Evolutionary conservation across 2,329 filamentous ascomycete genomes (phyloP).

Genomic region (Pleoardoris graminearum): DNA sequence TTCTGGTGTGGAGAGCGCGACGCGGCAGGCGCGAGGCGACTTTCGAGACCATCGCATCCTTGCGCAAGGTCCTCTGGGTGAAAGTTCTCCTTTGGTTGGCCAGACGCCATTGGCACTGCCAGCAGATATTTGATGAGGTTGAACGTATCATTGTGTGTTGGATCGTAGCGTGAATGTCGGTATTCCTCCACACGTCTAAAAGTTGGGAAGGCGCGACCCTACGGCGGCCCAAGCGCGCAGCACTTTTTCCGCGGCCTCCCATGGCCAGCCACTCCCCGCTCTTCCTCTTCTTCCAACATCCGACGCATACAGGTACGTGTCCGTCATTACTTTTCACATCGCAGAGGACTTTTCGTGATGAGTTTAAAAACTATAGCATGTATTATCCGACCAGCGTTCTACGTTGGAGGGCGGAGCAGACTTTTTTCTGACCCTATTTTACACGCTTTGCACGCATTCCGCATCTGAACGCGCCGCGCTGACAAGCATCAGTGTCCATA

Average conservation of each 20-base stretch:
- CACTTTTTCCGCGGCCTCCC: constrained; percentile 24
- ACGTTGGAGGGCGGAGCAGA: constrained; percentile 36
- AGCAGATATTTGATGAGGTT: constrained; percentile 22
- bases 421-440: constrained; percentile 37
- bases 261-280: constrained; percentile 13
- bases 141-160: neutral
- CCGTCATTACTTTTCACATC: too few species aligned
- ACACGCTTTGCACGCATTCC: neutral
- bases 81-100: constrained; percentile 7
- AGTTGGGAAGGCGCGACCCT: constrained; percentile 6
- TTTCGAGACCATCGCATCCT: constrained; percentile 10
- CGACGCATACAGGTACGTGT: too few species aligned
- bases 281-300: constrained; percentile 14
- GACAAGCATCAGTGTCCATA: constrained; percentile 17
- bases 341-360: constrained; percentile 44
- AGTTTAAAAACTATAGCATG: constrained; percentile 50
- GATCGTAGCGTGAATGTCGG: constrained; percentile 1
- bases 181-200: neutral
- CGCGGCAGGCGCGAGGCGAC: constrained; percentile 15
- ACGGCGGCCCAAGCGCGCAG: constrained; percentile 20
- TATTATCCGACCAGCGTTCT: constrained; percentile 52
- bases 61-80: constrained; percentile 4
- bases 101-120: constrained; percentile 32
- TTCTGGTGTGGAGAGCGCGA: constrained; percentile 29
- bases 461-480: constrained; percentile 10